phyloP scores from a whole-genome alignment of 345 rosid species.

The Bruguiera gymnorhiza region DNA sequence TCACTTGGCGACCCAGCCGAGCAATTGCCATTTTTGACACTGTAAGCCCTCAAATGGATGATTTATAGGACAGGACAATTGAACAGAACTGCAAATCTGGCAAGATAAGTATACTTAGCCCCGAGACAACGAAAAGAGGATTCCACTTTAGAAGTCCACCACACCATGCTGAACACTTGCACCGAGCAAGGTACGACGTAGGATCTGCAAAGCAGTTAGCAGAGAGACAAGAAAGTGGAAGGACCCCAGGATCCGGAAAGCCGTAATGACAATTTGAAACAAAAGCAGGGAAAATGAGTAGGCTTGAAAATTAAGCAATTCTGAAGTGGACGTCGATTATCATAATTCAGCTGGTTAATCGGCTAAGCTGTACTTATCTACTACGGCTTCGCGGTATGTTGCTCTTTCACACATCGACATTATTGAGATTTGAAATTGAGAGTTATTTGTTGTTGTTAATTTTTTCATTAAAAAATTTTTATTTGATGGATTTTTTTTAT shows the following conservation, averaged over 20 bases:
- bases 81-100: slow-evolving; percentile 7
- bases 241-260: background rate
- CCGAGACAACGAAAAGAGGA: background rate
- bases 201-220: background rate
- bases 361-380: background rate
- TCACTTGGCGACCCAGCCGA: slow-evolving; percentile 67
- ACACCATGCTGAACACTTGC: too few species aligned
- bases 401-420: too few species aligned
- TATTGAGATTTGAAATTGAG: too few species aligned
- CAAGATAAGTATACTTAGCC: slow-evolving; percentile 4
- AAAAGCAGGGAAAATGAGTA: slow-evolving; percentile 2
- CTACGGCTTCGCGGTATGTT: background rate
- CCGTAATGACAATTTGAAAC: slow-evolving; percentile 8
- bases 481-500: too few species aligned
- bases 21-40: slow-evolving; percentile 50
- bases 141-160: background rate
- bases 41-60: background rate
- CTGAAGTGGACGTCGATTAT: slow-evolving; percentile 21
- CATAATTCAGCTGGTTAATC: slow-evolving; percentile 6
- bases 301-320: slow-evolving; percentile 16
- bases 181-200: too few species aligned
- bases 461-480: too few species aligned
- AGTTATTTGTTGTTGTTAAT: too few species aligned
- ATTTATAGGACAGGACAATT: slow-evolving; percentile 1
- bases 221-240: background rate